phyloP scores from a whole-genome alignment of 345 rosid genomes.

The Gossypium thurberi region DNA sequence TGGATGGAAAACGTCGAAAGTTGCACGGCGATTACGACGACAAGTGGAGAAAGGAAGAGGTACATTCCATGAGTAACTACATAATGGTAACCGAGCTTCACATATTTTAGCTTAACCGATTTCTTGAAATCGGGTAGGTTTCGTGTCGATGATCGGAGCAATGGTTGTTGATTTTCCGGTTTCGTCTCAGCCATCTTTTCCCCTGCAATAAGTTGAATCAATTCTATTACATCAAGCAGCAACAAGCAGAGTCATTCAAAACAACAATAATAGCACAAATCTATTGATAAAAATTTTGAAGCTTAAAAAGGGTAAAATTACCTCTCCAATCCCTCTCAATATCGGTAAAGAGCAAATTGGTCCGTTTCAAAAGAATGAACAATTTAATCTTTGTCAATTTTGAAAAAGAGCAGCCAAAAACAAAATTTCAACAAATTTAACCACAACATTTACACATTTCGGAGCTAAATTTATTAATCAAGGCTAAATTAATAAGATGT shows the following conservation, averaged over 20 bases:
- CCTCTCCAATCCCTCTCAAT: too few relatives aligned
- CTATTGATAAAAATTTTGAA: too few relatives aligned
- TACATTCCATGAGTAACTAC: conserved; percentile 56
- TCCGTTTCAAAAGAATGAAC: too few relatives aligned
- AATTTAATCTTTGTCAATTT: too few relatives aligned
- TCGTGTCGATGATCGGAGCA: conserved; percentile 3
- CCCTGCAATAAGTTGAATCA: background rate
- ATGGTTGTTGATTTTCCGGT: background rate
- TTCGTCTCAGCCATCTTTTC: conserved; percentile 4
- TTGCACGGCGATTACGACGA: conserved; percentile 30
- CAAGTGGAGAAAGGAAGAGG: conserved; percentile 43
- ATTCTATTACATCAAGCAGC: background rate
- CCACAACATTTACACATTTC: too few relatives aligned
- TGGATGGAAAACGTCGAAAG: conserved; percentile 29
- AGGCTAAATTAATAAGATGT: too few relatives aligned
- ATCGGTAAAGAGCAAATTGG: too few relatives aligned
- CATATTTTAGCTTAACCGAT: conserved; percentile 54
- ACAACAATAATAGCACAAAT: background rate
- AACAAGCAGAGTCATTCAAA: background rate
- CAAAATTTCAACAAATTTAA: too few relatives aligned
- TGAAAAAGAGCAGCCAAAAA: too few relatives aligned
- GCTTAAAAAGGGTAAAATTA: background rate
- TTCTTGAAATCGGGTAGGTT: conserved; percentile 53
- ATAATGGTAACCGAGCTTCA: conserved; percentile 65
- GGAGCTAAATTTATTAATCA: too few relatives aligned